Evolutionary conservation across 108 stramenopile species (phyloP).

Genomic region (Discostella stelligeroides): DNA sequence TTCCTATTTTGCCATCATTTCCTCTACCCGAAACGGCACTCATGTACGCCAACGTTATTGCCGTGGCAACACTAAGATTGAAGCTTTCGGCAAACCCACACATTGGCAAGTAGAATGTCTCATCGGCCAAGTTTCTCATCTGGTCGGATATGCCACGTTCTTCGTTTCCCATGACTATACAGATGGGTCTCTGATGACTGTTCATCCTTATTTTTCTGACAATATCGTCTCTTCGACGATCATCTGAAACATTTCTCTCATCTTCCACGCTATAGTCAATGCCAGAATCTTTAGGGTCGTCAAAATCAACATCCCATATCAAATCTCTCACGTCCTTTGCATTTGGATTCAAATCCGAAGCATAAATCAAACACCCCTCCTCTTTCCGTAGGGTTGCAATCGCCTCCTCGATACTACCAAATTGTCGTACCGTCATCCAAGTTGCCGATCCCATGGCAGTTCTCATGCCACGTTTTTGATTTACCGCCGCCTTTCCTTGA

Average conservation of each 20-base stretch:
- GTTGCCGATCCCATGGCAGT: slow-evolving; percentile 70
- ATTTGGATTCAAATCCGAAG: slow-evolving; percentile 72
- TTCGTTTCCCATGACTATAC: slow-evolving; percentile 94
- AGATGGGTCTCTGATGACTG: slow-evolving; percentile 58
- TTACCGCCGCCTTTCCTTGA: slow-evolving; percentile 67
- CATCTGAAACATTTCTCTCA: no score
- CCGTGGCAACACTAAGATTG: slow-evolving; percentile 88
- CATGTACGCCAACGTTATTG: slow-evolving; percentile 81
- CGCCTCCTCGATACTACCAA: slow-evolving; percentile 39
- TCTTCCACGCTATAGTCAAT: neutral
- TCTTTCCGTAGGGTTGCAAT: slow-evolving; percentile 26
- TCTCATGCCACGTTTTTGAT: slow-evolving; percentile 76
- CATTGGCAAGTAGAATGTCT: slow-evolving; percentile 86
- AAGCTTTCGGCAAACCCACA: slow-evolving; percentile 89
- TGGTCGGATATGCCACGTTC: slow-evolving; percentile 76
- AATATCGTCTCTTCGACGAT: no score
- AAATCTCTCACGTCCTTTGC: slow-evolving; percentile 72
- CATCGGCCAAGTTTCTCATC: slow-evolving; percentile 70
- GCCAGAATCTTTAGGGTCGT: slow-evolving; percentile 14
- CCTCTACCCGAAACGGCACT: slow-evolving; percentile 54
- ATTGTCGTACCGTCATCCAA: slow-evolving; percentile 49
- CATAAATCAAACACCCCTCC: slow-evolving; percentile 69
- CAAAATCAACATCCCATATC: slow-evolving; percentile 61
- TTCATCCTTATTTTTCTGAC: neutral
- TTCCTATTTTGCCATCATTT: neutral